Percentiles rank a stretch among this genome's conserved stretches.
Evolutionary conservation across 257 asterid genomes (phyloP).

Genomic region (Plantago ovata): DNA sequence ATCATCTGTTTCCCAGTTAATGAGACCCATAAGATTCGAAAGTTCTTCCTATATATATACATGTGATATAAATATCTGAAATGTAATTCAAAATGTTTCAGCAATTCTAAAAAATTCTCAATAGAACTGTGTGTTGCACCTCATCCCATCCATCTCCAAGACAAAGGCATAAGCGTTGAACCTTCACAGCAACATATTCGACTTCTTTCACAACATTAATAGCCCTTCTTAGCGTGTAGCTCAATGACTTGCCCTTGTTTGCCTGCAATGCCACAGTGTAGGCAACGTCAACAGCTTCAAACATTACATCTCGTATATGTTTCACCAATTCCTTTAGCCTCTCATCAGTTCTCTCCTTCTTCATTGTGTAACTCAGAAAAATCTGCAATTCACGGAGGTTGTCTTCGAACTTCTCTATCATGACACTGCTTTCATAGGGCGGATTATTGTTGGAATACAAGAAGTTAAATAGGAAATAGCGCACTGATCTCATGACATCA

Average conservation of each 20-base stretch:
- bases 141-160: too few relatives aligned
- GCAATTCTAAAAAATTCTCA: too few relatives aligned
- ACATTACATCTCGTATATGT: not conserved
- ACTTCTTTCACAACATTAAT: not conserved
- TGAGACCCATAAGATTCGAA: too few relatives aligned
- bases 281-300: not conserved
- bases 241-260: not conserved
- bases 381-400: not conserved
- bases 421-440: too few relatives aligned
- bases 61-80: too few relatives aligned
- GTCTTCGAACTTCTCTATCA: not conserved
- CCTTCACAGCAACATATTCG: not conserved
- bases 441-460: not conserved
- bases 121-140: too few relatives aligned
- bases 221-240: not conserved
- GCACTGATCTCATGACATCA: not conserved
- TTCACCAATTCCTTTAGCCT: not conserved
- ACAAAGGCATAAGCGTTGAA: not conserved
- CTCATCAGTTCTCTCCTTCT: not conserved
- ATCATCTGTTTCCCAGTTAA: too few relatives aligned
- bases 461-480: not conserved
- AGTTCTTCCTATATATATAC: too few relatives aligned
- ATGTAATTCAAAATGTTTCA: too few relatives aligned
- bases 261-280: not conserved
- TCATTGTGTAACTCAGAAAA: not conserved